These are phyloP conservation scores for Cercophora newfieldiana DNA, from an alignment of 495 filamentous ascomycete genomes.

Conservation along the genomic window DNA sequence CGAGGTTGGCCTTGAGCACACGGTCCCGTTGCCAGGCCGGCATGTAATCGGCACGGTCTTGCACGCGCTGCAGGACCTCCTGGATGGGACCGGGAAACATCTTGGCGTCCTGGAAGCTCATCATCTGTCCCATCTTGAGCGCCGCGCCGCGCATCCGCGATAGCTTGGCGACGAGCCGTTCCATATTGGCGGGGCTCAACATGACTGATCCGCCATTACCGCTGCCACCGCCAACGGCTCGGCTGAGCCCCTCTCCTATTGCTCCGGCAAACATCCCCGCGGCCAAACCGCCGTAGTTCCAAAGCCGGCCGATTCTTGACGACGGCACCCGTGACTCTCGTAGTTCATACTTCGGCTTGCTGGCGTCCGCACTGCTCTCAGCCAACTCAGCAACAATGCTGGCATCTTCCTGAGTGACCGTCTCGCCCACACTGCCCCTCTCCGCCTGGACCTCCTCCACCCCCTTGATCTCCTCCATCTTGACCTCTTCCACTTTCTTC, in stretches of 20 bases:
- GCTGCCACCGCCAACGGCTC: slow-evolving; percentile 59
- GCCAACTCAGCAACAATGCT: slow-evolving; percentile 22
- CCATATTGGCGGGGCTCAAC: slow-evolving; percentile 86
- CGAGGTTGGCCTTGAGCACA: slow-evolving; percentile 76
- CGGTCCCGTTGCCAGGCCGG: slow-evolving; percentile 85
- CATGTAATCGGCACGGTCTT: slow-evolving; percentile 98
- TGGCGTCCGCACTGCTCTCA: slow-evolving; percentile 1
- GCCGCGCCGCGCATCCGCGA: slow-evolving; percentile 97
- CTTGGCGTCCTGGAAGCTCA: slow-evolving; percentile 97
- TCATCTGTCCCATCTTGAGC: slow-evolving; percentile 95
- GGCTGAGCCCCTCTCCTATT: slow-evolving; percentile 75
- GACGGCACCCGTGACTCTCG: slow-evolving; percentile 89
- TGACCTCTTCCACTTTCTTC: not conserved
- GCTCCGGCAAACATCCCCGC: slow-evolving; percentile 97
- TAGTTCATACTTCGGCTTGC: slow-evolving; percentile 61
- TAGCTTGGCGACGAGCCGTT: slow-evolving; percentile 85
- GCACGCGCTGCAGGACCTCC: slow-evolving; percentile 86
- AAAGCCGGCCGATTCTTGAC: slow-evolving; percentile 79
- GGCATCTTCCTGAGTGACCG: slow-evolving; percentile 17
- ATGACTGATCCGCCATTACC: slow-evolving; percentile 73
- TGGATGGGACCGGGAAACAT: slow-evolving; percentile 86
- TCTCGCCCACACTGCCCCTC: not conserved
- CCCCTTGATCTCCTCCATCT: not conserved
- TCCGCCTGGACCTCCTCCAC: not conserved
- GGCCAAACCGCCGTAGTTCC: slow-evolving; percentile 92